Evolutionary conservation across 768 basidiomycete genomes (phyloP).

Genomic region (Polyporus arcularius): DNA sequence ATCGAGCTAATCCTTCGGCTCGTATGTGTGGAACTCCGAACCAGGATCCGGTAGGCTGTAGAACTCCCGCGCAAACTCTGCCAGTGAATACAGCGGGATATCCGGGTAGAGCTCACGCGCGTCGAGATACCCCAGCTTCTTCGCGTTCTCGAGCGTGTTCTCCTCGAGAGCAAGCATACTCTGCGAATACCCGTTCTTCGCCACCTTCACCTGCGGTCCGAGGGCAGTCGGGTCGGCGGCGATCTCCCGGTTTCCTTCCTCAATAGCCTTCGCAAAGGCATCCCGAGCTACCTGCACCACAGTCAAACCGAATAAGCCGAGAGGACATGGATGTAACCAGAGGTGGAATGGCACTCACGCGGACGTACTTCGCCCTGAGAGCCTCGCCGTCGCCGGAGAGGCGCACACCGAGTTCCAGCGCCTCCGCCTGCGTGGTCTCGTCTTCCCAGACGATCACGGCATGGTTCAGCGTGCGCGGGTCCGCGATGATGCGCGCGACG

Average conservation of each 20-base stretch:
- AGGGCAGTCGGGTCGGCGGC: constrained; percentile 12
- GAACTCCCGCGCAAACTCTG: constrained; percentile 19
- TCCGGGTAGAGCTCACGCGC: constrained; percentile 31
- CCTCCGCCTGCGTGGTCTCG: constrained; percentile 27
- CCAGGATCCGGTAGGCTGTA: background rate
- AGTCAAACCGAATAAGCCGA: background rate
- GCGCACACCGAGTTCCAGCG: constrained; percentile 22
- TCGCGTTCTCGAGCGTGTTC: constrained; percentile 27
- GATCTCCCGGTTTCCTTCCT: too few species aligned
- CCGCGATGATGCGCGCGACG: constrained; percentile 32
- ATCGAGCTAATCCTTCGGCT: too few species aligned
- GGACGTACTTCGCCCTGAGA: constrained; percentile 6
- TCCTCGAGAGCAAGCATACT: constrained; percentile 28
- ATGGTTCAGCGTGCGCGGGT: constrained; percentile 34
- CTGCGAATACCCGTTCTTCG: background rate
- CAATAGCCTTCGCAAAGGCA: too few species aligned
- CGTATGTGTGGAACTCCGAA: constrained; percentile 2
- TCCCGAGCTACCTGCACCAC: background rate
- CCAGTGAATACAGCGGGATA: constrained; percentile 12
- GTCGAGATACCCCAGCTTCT: constrained; percentile 26
- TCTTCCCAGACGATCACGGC: constrained; percentile 31
- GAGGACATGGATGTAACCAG: too few species aligned
- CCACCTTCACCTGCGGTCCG: background rate
- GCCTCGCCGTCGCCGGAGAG: constrained; percentile 26
- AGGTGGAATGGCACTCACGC: background rate